phyloP scores from a whole-genome alignment of 345 rosid species.

The Lenwebbia sp. region DNA sequence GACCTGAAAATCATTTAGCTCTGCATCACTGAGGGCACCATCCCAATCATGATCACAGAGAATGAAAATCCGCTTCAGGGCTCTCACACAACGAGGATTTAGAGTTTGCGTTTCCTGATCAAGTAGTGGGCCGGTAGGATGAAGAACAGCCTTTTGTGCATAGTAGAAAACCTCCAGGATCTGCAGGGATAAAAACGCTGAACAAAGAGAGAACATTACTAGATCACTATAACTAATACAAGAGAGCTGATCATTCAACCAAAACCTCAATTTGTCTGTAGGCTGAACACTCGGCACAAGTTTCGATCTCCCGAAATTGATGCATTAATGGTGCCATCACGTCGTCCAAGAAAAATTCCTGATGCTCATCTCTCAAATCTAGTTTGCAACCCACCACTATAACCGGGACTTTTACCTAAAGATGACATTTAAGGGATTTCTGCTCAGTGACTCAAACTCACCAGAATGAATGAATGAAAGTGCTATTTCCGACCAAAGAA shows the following conservation, averaged over 20 bases:
- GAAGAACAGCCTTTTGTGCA: constrained; percentile 67
- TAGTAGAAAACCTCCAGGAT: constrained; percentile 53
- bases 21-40: constrained; percentile 57
- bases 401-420: constrained; percentile 79
- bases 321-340: constrained; percentile 69
- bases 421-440: not conserved
- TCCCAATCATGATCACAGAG: constrained; percentile 53
- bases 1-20: constrained; percentile 67
- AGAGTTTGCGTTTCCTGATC: constrained; percentile 60
- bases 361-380: constrained; percentile 45
- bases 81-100: constrained; percentile 70
- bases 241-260: not conserved
- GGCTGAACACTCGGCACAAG: constrained; percentile 61
- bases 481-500: no score
- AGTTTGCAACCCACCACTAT: constrained; percentile 65
- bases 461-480: not conserved
- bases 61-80: constrained; percentile 68
- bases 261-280: constrained; percentile 43
- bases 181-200: constrained; percentile 16
- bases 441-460: not conserved
- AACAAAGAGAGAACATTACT: not conserved
- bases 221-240: not conserved
- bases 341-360: constrained; percentile 42
- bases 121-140: constrained; percentile 63
- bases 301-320: constrained; percentile 66